Percentiles rank a stretch among this genome's conserved stretches.
These are phyloP conservation scores for Acanthamoeba triangularis DNA, from an alignment of 208 protist genomes.

Conservation along the genomic window DNA sequence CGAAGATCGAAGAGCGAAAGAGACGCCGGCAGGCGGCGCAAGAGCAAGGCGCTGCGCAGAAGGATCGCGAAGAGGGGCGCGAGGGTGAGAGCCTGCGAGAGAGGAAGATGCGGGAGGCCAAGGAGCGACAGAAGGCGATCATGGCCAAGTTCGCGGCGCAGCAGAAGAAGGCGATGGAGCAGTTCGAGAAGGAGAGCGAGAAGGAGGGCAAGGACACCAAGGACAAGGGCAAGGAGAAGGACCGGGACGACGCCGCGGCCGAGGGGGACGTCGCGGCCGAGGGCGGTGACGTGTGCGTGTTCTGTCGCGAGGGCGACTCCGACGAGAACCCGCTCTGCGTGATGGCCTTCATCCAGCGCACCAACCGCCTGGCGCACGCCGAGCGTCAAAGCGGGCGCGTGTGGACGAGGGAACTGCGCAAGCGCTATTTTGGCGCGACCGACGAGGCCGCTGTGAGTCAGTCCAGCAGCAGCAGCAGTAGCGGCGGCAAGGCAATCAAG, in stretches of 20 bases:
- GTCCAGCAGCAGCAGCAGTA: not conserved
- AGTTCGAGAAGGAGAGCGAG: not conserved
- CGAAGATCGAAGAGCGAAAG: not conserved
- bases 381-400: not conserved
- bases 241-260: not conserved
- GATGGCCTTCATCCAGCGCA: conserved; percentile 36
- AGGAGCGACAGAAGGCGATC: conserved; percentile 56
- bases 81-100: conserved; percentile 21
- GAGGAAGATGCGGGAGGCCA: conserved; percentile 38
- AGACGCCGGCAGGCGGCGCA: not conserved
- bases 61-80: not conserved
- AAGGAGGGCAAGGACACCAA: not conserved
- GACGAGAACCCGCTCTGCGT: conserved; percentile 43
- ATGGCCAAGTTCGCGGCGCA: conserved; percentile 52
- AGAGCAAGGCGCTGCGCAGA: not conserved
- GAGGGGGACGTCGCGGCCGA: not conserved
- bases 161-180: conserved; percentile 41
- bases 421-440: not conserved
- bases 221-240: not conserved
- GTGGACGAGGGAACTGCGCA: not conserved
- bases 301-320: conserved; percentile 49
- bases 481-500: not conserved
- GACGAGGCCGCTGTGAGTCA: not conserved
- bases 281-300: conserved; percentile 61
- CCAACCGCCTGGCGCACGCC: conserved; percentile 16